Conservation (phyloP, 2,329 filamentous ascomycete species). For the Ciborinia camelliae region DNA sequence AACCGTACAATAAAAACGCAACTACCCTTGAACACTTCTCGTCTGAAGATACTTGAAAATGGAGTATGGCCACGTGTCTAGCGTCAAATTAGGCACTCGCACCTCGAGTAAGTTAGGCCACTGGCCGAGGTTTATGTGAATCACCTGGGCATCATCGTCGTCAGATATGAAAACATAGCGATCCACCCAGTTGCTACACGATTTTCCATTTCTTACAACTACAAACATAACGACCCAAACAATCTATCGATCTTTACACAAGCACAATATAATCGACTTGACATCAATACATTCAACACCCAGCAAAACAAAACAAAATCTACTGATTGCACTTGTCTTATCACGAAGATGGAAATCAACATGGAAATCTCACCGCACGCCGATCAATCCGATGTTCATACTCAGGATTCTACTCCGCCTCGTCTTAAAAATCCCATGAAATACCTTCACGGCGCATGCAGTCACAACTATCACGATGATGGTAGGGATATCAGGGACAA, state of each 20-base stretch:
- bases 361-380: conserved; percentile 4
- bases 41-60: conserved; percentile 10
- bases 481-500: conserved; percentile 14
- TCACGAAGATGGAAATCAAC: conserved; percentile 2
- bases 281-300: background rate
- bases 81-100: conserved; percentile 8
- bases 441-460: conserved; percentile 15
- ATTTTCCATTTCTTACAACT: background rate
- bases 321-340: background rate
- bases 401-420: background rate
- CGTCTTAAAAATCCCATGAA: conserved; percentile 1
- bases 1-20: background rate
- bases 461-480: conserved; percentile 13
- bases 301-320: background rate
- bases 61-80: conserved; percentile 16
- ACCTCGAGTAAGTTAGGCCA: background rate
- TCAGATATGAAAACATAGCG: conserved; percentile 3
- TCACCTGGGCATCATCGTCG: conserved; percentile 8
- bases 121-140: background rate
- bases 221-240: background rate
- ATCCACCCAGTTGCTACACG: background rate
- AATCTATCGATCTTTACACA: background rate
- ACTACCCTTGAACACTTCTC: background rate
- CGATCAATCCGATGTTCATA: conserved; percentile 1
- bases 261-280: background rate